Evolutionary conservation across 306 rosid species (phyloP).

Genomic region (Dalbergia cultrata): DNA sequence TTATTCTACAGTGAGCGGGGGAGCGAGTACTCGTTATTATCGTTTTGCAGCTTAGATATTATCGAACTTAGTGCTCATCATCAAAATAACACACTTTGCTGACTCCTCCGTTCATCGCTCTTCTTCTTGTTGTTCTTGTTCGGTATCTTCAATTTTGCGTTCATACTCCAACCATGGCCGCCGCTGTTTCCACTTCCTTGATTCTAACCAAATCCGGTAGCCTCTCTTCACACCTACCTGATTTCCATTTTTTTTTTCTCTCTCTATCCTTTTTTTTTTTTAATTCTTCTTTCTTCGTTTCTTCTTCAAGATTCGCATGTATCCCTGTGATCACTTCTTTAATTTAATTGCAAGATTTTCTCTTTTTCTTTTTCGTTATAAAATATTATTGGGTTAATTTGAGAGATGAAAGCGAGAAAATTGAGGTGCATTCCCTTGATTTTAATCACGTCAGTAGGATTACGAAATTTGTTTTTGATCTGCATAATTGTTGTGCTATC

Average conservation of each 20-base stretch:
- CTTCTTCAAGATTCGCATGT: background rate
- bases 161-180: slow-evolving; percentile 56
- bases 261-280: background rate
- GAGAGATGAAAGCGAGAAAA: background rate
- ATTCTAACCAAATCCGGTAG: slow-evolving; percentile 59
- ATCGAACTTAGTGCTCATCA: slow-evolving; percentile 35
- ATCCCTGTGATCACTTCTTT: background rate
- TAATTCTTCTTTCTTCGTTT: background rate
- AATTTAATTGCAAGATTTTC: background rate
- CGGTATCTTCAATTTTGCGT: background rate
- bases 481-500: background rate
- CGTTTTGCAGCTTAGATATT: slow-evolving; percentile 30
- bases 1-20: background rate
- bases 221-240: background rate
- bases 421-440: slow-evolving; percentile 22
- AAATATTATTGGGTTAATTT: background rate
- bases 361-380: too few relatives aligned
- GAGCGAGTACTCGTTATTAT: background rate
- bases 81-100: background rate
- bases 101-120: background rate
- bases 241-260: background rate
- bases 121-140: background rate
- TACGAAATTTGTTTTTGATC: background rate
- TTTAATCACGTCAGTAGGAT: background rate
- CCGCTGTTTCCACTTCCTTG: slow-evolving; percentile 69